Evolutionary conservation across 768 basidiomycete genomes (phyloP), one percentile per base, ranked within the genome.

Genomic region (Rhodotorula babjevae): DNA sequence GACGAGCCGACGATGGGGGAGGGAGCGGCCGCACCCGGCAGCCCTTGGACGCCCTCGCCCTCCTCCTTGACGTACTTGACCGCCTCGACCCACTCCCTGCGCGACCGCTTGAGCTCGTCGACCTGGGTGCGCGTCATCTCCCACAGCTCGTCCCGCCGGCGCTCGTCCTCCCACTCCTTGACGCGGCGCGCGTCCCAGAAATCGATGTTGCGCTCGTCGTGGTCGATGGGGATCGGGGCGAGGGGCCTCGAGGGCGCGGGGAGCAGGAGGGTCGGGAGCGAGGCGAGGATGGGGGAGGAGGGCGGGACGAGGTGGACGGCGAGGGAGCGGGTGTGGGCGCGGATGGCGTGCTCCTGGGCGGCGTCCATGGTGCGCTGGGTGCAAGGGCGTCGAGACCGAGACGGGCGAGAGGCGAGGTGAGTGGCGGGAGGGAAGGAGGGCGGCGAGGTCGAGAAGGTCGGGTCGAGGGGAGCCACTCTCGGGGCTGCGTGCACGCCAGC

Each of bases 151-250:
- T 29, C 36, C 42, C 29, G 27, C 44, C 4, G 29, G 21, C 44
- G 16, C 50, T n/a, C 42, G 33, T 7, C 7, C 9, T 64, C 53
- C 61, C 46, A 29, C 42, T 65, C 56, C 21, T 7, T 2, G 44
- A 23, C 25, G 44, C 9, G 1, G 21, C 66, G 42, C 58, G 25
- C 58, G 50, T 67, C 66, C 66, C 66, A 67, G 59, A 67, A 67
- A 31, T 67, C 66, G 50, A 67, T 42, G 19, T 61, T 67, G 42
- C 36, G 58, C 29, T 67, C 66, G 36, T 18, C 27, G 58, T 69
- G 68, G 21, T 36, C 62, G 42, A 12, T 21, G 10, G 31, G 6
- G 55, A 69, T 23, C 11, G 52, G 31, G 15, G 29, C 3, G 18
- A n/a, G 31, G 5, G 25, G 36, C 1, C 16, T 16, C 4, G 49